A percentile compares a stretch with the other conserved stretches of the same genome.
phyloP scores from a whole-genome alignment of 768 basidiomycete species.

The Mycena belliarum region DNA sequence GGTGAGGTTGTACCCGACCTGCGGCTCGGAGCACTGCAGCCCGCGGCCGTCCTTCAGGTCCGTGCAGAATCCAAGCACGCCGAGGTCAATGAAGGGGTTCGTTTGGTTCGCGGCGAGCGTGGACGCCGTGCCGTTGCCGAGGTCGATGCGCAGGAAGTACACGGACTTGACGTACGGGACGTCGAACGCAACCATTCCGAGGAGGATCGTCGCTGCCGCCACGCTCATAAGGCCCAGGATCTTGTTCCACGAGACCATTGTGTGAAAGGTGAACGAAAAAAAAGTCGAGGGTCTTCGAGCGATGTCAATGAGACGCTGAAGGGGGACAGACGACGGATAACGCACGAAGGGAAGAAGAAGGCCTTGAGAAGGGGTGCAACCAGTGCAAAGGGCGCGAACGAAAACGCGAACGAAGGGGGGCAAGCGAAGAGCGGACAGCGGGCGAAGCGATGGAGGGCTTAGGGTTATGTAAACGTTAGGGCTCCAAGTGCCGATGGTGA shows the following conservation, averaged over 20 bases:
- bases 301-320: too few species aligned
- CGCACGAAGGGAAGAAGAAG: too few species aligned
- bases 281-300: not conserved
- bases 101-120: not conserved
- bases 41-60: slow-evolving; percentile 8
- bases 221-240: slow-evolving; percentile 1
- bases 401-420: too few species aligned
- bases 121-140: not conserved
- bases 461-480: too few species aligned
- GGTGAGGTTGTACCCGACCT: slow-evolving; percentile 5
- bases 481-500: too few species aligned
- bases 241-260: slow-evolving; percentile 12
- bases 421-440: too few species aligned
- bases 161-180: slow-evolving; percentile 3
- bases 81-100: slow-evolving; percentile 11
- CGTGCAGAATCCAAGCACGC: slow-evolving; percentile 12
- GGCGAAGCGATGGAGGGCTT: too few species aligned
- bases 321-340: too few species aligned
- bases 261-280: not conserved
- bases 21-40: slow-evolving; percentile 8
- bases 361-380: too few species aligned
- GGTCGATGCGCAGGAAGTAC: slow-evolving; percentile 3
- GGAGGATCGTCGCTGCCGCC: slow-evolving; percentile 1
- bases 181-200: slow-evolving; percentile 6
- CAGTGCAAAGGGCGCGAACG: too few species aligned